Base-by-base conservation (phyloP, 768 basidiomycete species). In the Tubosaeta sp. region DNA sequence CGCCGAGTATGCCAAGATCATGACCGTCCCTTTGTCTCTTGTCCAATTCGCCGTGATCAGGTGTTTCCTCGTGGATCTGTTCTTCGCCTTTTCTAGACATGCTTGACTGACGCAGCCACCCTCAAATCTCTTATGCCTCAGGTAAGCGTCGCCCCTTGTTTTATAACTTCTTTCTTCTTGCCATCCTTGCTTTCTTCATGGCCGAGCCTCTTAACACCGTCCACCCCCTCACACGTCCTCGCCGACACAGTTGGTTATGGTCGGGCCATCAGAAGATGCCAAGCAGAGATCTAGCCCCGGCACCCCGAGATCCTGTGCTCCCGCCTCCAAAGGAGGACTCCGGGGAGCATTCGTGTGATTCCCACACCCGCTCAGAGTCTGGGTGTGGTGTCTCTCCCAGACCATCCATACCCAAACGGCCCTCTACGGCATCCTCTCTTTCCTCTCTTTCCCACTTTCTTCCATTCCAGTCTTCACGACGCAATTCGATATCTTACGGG, bases 101-200 rank as follows among this genome's bases (percentile, higher is more conserved):
- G 46, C 43, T 61, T 59, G 55, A 60, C 59, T 54, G 63, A 69
- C 61, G 52, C 63, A 62, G 67, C 67, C 69, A 69, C 67, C 19
- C 44, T 34, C 25, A 61, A 56, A 54, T 63, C 55, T 58, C 59
- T 60, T 56, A 54, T 54, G 22, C 41, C 53, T 59, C 69, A 69
- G 69, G 67, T 69, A 65, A 70, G 65, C 59, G 50, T 44, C 50
- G 32, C 48, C 47, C 55, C 51, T 61, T 59, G 51, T 56, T 47
- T 55, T 38, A 25, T 29, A 38, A 44, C 57, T 26, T 44, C 50
- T 43, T 11, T 46, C 61, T 55, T 50, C 55, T 55, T 34, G 29
- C 37, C 50, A 16, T 48, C 43, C 35, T 32, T 48, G 29, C 48
- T 57, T 53, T 51, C 46, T 29, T 58, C 53, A 67, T 69, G 67